Evolutionary conservation across 2,329 filamentous ascomycete species (phyloP).

Genomic region (Dactylellina sp.): DNA sequence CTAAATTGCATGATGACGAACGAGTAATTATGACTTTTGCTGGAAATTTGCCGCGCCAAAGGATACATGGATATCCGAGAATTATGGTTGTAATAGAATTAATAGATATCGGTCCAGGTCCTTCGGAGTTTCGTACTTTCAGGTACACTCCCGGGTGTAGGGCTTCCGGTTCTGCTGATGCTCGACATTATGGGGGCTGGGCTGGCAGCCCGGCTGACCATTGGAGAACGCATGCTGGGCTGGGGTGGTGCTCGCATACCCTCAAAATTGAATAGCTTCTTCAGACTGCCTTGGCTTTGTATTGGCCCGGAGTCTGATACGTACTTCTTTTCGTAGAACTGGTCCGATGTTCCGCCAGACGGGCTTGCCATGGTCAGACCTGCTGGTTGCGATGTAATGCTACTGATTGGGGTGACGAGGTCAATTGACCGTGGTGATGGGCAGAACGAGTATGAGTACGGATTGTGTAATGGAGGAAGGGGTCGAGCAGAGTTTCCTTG

Average conservation of each 20-base stretch:
- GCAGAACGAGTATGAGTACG: conserved; percentile 58
- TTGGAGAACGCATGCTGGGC: conserved; percentile 28
- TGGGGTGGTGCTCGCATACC: conserved; percentile 58
- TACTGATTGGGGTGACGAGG: conserved; percentile 60
- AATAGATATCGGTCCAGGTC: conserved; percentile 55
- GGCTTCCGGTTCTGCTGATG: conserved; percentile 39
- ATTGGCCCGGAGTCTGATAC: conserved; percentile 29
- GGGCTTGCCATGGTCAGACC: conserved; percentile 20
- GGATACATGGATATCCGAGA: neutral
- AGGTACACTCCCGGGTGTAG: conserved; percentile 43
- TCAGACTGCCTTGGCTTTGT: conserved; percentile 57
- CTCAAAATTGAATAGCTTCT: conserved; percentile 61
- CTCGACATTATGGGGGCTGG: conserved; percentile 32
- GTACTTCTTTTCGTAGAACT: conserved; percentile 56
- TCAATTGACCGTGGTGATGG: conserved; percentile 60
- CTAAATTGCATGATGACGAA: conserved; percentile 44
- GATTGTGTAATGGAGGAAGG: conserved; percentile 60
- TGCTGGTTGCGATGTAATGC: conserved; percentile 46
- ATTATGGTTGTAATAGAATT: conserved; percentile 13
- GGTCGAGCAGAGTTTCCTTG: conserved; percentile 58
- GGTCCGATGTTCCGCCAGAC: conserved; percentile 24
- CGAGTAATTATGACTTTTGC: conserved; percentile 11
- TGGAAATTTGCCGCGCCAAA: conserved; percentile 5
- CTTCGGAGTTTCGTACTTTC: conserved; percentile 52
- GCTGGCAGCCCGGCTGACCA: conserved; percentile 40